Percentiles rank a stretch among this genome's conserved stretches.
phyloP scores from a whole-genome alignment of 176 grass and related monocot genomes.

The Lolium multiflorum region DNA sequence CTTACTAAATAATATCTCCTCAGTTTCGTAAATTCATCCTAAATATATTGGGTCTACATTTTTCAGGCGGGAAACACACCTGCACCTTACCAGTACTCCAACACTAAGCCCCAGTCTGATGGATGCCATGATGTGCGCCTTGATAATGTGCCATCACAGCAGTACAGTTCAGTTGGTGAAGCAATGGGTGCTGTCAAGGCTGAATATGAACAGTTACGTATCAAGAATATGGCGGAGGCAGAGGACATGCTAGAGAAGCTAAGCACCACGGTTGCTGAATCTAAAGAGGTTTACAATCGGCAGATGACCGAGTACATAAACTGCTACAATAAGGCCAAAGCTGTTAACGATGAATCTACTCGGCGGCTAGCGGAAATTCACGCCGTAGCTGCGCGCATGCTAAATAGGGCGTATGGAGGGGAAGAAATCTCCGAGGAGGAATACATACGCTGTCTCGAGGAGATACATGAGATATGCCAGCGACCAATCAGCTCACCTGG shows the following conservation, averaged over 20 bases:
- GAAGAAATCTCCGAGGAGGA: constrained; percentile 31
- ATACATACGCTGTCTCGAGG: background rate
- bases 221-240: background rate
- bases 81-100: background rate
- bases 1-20: background rate
- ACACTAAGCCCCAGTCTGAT: background rate
- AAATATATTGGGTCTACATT: background rate
- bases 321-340: background rate
- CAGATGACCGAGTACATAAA: background rate
- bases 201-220: background rate
- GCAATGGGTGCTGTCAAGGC: background rate
- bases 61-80: background rate
- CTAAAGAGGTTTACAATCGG: background rate
- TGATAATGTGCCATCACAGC: background rate
- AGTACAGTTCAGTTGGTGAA: background rate
- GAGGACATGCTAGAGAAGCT: background rate
- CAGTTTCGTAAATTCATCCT: background rate
- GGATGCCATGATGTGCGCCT: background rate
- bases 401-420: background rate
- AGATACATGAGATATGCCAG: background rate
- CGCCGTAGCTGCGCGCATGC: background rate
- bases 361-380: background rate
- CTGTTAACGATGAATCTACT: background rate
- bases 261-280: background rate
- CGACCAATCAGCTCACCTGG: background rate